Percentiles rank a stretch among this genome's conserved stretches.
Evolutionary conservation across 805 yeast genomes (phyloP).

Genomic region (Ogataea saltuana): DNA sequence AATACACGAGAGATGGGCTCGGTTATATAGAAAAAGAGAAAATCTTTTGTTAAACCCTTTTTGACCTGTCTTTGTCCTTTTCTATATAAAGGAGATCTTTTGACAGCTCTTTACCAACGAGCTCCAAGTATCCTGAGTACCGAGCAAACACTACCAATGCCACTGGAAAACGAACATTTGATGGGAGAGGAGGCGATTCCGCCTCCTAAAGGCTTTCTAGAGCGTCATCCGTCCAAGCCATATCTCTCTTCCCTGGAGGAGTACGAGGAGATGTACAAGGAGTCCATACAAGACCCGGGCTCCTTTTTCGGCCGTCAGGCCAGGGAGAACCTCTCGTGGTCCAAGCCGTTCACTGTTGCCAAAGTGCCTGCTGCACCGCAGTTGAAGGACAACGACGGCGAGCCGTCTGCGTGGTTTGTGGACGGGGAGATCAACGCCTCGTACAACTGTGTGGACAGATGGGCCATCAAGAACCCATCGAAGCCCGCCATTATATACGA

Average conservation of each 20-base stretch:
- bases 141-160: slow-evolving; percentile 24
- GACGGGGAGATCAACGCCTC: slow-evolving; percentile 80
- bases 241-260: slow-evolving; percentile 50
- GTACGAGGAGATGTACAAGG: slow-evolving; percentile 49
- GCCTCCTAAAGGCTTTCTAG: slow-evolving; percentile 38
- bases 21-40: not conserved
- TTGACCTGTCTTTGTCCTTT: too few relatives aligned
- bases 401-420: slow-evolving; percentile 69
- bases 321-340: slow-evolving; percentile 51
- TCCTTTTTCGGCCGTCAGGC: slow-evolving; percentile 58
- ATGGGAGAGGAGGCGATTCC: slow-evolving; percentile 31
- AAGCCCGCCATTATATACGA: slow-evolving; percentile 77
- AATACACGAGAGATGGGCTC: too few relatives aligned
- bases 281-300: slow-evolving; percentile 57
- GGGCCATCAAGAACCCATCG: slow-evolving; percentile 69
- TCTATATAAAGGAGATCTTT: too few relatives aligned
- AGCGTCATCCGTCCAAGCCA: slow-evolving; percentile 47
- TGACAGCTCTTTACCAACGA: too few relatives aligned
- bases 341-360: slow-evolving; percentile 48
- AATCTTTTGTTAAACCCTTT: not conserved
- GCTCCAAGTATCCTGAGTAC: too few relatives aligned
- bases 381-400: slow-evolving; percentile 50
- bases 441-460: slow-evolving; percentile 81
- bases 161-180: slow-evolving; percentile 37
- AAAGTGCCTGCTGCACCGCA: slow-evolving; percentile 43